Evolutionary conservation across 371 early-diverging fungal species (phyloP), one percentile per base, ranked within the genome.

Genomic region (Mucor racemosus): DNA sequence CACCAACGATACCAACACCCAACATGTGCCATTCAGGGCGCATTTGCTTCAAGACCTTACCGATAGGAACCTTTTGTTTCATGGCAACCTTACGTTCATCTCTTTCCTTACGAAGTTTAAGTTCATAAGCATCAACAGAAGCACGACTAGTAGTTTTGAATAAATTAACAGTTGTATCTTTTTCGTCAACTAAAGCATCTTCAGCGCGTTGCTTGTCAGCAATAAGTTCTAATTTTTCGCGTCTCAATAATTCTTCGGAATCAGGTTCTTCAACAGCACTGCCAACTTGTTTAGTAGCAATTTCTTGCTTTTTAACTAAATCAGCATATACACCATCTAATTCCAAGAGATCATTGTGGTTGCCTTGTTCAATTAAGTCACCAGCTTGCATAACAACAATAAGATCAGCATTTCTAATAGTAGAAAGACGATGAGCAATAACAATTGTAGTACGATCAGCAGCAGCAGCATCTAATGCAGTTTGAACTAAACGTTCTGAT

Each of bases 371-470:
- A 17, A 91, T 66, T 11, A 94, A 76, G 11, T 80, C 75, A 50
- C 95, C 95, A 64, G 89, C 75, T 56, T 85, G 77, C 85, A 93
- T 88, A 8, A 94, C 94, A 50, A 90, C 87, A 72, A 98, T 97
- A 36, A 87, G 71, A 69, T 97, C 93, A 3, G 96, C 92, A 66
- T 95, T 88, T 54, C 84, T 79, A 53, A 91, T 86, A 5, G 94
- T 95, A 54, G 93, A 90, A 3, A 95, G 80, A 53, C 94, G 88
- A 71, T 98, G 98, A 2, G 98, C 97, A 73, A 98, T 92, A 6
- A 96, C 91, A 57, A 99, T 88, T 1, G 97, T 96, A 3, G 97
- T 96, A 40, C 97, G 85, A 53, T 90, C 85, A 38, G 76, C 69
- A 26, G 92, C 60, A 5, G 96, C 96, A 21, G 76, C 80, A 62